Conservation (phyloP, 371 early-diverging fungal species). For the Blastocladiella emersonii region DNA sequence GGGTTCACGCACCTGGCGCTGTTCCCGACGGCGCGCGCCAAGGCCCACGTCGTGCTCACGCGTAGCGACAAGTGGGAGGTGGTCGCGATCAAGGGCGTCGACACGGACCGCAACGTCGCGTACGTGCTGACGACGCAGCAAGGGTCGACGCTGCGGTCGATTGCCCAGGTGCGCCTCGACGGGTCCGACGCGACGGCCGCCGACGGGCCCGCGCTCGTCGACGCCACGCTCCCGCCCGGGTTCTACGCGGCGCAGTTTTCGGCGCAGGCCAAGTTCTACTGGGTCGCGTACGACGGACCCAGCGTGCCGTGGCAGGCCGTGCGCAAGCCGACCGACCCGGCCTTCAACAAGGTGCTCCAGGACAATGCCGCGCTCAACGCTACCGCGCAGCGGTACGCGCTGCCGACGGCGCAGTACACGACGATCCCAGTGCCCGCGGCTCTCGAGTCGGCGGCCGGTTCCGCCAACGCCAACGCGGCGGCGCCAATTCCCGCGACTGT, state of each 20-base stretch:
- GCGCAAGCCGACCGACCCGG: slow-evolving; percentile 32
- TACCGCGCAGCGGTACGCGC: slow-evolving; percentile 27
- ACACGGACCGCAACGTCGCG: slow-evolving; percentile 35
- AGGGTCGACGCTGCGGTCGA: slow-evolving; percentile 1
- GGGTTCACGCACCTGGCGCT: slow-evolving; percentile 75
- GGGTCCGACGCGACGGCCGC: slow-evolving; percentile 9
- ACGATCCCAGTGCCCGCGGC: slow-evolving; percentile 47
- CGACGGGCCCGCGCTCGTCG: slow-evolving; percentile 9
- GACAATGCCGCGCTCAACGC: slow-evolving; percentile 34
- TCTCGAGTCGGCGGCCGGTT: slow-evolving; percentile 64
- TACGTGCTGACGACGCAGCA: slow-evolving; percentile 20
- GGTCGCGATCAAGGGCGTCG: slow-evolving; percentile 43
- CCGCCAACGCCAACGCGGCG: slow-evolving; percentile 31
- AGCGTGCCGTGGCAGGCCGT: slow-evolving; percentile 68
- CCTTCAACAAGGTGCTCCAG: slow-evolving; percentile 22
- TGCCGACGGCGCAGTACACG: slow-evolving; percentile 41
- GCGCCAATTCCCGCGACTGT: background rate
- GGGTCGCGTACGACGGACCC: slow-evolving; percentile 70
- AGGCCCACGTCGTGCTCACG: slow-evolving; percentile 58
- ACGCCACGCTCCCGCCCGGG: slow-evolving; percentile 25
- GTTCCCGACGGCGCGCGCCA: slow-evolving; percentile 30
- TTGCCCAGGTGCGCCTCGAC: slow-evolving; percentile 27
- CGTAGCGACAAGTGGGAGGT: slow-evolving; percentile 70
- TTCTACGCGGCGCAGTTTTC: slow-evolving; percentile 63
- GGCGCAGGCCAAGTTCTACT: slow-evolving; percentile 52